Evolutionary conservation across 2,329 filamentous ascomycete genomes (phyloP), one percentile per base, ranked within the genome.

Genomic region (Colletotrichum falcatum): DNA sequence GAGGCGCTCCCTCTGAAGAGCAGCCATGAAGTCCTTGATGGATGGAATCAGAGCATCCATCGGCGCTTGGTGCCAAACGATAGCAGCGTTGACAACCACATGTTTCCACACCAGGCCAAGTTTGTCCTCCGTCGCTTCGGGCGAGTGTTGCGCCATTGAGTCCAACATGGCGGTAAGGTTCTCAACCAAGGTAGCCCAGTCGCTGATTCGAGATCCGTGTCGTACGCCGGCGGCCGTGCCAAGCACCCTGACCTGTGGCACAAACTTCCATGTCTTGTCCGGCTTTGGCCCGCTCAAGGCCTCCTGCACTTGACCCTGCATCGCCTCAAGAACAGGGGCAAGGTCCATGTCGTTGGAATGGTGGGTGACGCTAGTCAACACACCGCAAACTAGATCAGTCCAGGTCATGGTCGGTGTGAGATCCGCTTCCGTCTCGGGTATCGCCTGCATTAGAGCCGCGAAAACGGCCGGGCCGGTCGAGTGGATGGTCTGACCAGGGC

Each of bases 301-400:
- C 1, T 80, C 73, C 49, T 79, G 75, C 3, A 83, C 81, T 60
- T 85, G 83, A 28, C 89, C 85, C 44, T 89, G 78, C 5, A 97
- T 83, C 2, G 88, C 83, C 8, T 90, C 86, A 20, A 92, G 81
- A 0, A 97, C 82, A 4, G 91, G 88, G 60, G 84, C 83, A 77
- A 98, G 95, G 0, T 91, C 94, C 37, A 93, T 91, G 1, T 86
- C 80, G 61, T 89, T 92, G 1, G 93, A 92, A 77, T 97, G 92
- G 78, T 99, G 96, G 61, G 97, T 90, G 37, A 94, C 83, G 75
- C 92, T 95, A 7, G 92, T 93, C 46, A 98, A 79, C 33, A 95
- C 88, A 33, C 95, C 95, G 73, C 88, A 89, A 44, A 93, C 85
- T 28, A 97, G 87, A 62, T 92, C 87, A 5, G 83, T 87, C 89